phyloP scores from a whole-genome alignment of 352 stramenopile species.

The Aphanomyces cochlioides region DNA sequence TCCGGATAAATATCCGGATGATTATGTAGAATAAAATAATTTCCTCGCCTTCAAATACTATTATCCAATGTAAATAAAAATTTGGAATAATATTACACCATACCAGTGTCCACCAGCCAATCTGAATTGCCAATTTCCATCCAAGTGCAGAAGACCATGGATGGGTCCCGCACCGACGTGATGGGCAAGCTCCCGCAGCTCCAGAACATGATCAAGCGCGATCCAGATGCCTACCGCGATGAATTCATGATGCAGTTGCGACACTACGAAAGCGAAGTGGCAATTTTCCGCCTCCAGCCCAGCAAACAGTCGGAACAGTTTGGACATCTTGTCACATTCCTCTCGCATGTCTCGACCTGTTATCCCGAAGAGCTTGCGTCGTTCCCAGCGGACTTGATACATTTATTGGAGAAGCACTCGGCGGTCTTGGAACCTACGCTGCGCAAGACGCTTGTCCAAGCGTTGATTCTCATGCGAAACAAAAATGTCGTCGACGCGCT shows the following conservation, averaged over 20 bases:
- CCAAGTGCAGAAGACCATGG: conserved; percentile 33
- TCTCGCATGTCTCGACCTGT: conserved; percentile 89
- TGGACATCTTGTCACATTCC: conserved; percentile 95
- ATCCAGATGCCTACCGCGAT: conserved; percentile 92
- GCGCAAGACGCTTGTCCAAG: conserved; percentile 92
- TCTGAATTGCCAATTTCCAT: not conserved
- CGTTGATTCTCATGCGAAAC: conserved; percentile 96
- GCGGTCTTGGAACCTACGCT: conserved; percentile 89
- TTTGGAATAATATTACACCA: no score
- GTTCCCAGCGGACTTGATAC: conserved; percentile 91
- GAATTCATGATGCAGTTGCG: conserved; percentile 97
- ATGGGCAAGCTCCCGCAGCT: conserved; percentile 92
- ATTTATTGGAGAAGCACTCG: conserved; percentile 87
- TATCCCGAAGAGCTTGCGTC: conserved; percentile 80
- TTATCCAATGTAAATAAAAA: no score
- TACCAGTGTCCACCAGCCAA: not conserved
- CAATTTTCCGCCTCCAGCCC: conserved; percentile 93
- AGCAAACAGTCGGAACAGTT: conserved; percentile 90
- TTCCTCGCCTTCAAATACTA: no score
- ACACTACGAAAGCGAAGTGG: conserved; percentile 94
- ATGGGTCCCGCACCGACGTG: conserved; percentile 78
- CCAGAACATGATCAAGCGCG: conserved; percentile 99
- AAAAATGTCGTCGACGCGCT: conserved; percentile 90
- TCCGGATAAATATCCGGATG: no score
- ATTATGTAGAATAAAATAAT: no score